Base-by-base conservation (phyloP, 768 basidiomycete genomes). In the Fomitopsis serialis region DNA sequence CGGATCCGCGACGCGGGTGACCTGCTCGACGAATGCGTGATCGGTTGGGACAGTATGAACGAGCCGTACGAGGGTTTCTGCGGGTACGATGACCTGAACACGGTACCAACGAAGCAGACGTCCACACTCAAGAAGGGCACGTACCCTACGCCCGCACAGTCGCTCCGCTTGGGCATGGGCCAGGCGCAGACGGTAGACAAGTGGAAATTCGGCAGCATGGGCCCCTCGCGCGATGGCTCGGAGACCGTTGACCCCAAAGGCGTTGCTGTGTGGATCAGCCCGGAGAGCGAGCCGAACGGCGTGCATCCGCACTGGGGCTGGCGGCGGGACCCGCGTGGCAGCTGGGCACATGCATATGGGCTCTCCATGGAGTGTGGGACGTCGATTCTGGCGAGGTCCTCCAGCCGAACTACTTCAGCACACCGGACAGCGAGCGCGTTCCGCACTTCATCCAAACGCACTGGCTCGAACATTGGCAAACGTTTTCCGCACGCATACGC, bases 1-100 rank as follows among this genome's bases (percentile, higher is more conserved):
- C 76, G 80, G 34, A 85, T 97, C 48, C 72, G 76, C 5, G 83
- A 82, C n/a, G 85, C 84, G 0, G 88, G 87, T 0, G 85, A 80
- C 32, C 68, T 98, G 35, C 66, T 90, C 21, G 94, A 98, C 27
- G 82, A 84, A 37, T 94, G 92, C 58, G 80, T 99, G 11, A 86
- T 98, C 45, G 97, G 97, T 0, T 98, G 96, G 97, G 97, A 99
- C 66, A 87, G 85, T 60, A 72, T 98, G 69, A 98, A 99, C 67
- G 97, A 99, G 68, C 96, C 97, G 0, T 84, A 83, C 35, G 90
- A 95, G 59, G 97, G 97, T 0, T 75, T 91, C 37, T 77, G 84
- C 34, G 81, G 78, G 2, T 87, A 87, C 68, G 73, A 76, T 0
- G 83, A 96, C 65, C 73, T 99, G 25, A 77, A 75, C 48, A 55